Conservation (phyloP, 441 rosid genomes). For the Manihot esculenta region DNA sequence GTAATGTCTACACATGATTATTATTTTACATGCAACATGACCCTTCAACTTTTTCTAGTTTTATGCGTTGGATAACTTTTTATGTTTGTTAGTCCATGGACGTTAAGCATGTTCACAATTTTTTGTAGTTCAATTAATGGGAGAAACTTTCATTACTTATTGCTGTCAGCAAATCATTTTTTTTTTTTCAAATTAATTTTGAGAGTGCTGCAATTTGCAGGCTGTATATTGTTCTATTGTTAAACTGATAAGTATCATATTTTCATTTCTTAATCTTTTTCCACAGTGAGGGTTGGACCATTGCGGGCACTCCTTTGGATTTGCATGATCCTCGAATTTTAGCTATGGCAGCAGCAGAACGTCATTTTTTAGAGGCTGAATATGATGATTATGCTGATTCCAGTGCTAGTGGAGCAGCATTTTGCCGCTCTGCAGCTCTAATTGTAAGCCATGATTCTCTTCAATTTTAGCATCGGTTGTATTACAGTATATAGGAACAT, state of each 20-base stretch:
- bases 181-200: not conserved
- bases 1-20: not conserved
- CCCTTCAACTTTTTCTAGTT: not conserved
- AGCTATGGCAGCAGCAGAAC: conserved; percentile 93
- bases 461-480: not conserved
- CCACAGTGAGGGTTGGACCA: conserved; percentile 83
- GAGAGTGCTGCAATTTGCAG: conserved; percentile 9
- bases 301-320: conserved; percentile 79
- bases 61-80: not conserved
- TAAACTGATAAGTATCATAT: not conserved
- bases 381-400: conserved; percentile 80
- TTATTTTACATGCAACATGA: not conserved
- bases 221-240: not conserved
- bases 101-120: not conserved
- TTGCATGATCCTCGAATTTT: conserved; percentile 82
- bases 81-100: not conserved
- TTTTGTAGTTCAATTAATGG: not conserved
- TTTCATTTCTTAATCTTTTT: conserved; percentile 17
- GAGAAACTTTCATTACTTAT: not conserved
- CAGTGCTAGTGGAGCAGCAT: conserved; percentile 83
- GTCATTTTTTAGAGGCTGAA: conserved; percentile 74
- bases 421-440: conserved; percentile 91
- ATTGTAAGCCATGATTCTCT: conserved; percentile 46
- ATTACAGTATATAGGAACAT: not conserved
- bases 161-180: not conserved